phyloP scores from a whole-genome alignment of 169 alveolate genomes.

The Plasmodium yoelii region DNA sequence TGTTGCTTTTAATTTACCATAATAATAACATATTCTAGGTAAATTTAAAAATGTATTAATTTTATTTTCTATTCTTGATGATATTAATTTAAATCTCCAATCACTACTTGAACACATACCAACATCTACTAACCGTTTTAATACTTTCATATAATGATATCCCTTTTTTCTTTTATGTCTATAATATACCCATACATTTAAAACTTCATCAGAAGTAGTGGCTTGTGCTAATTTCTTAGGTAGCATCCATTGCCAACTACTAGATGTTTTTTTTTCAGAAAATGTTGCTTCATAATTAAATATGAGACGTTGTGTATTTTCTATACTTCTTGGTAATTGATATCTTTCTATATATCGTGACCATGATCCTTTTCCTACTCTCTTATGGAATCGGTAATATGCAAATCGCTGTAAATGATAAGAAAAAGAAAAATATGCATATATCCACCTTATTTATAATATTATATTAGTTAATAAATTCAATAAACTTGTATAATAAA shows the following conservation, averaged over 20 bases:
- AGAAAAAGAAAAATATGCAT: background rate
- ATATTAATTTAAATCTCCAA: slow-evolving; percentile 85
- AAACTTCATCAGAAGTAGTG: slow-evolving; percentile 85
- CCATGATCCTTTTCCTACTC: slow-evolving; percentile 89
- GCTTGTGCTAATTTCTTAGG: slow-evolving; percentile 87
- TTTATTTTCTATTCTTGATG: slow-evolving; percentile 77
- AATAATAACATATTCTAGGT: slow-evolving; percentile 85
- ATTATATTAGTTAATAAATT: too few species aligned
- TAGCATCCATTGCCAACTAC: slow-evolving; percentile 83
- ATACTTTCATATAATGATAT: slow-evolving; percentile 83
- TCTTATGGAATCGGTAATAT: slow-evolving; percentile 88
- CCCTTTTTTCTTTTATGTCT: slow-evolving; percentile 84
- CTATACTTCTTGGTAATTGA: slow-evolving; percentile 84
- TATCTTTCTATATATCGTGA: slow-evolving; percentile 85
- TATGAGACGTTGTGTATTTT: slow-evolving; percentile 84
- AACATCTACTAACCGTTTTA: slow-evolving; percentile 85
- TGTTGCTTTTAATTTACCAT: slow-evolving; percentile 84
- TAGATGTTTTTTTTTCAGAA: slow-evolving; percentile 82
- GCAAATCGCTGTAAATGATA: slow-evolving; percentile 76
- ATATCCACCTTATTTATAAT: too few species aligned
- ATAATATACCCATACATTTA: slow-evolving; percentile 86
- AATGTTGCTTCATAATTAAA: slow-evolving; percentile 84
- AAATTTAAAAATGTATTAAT: slow-evolving; percentile 82
- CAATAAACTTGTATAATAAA: too few species aligned
- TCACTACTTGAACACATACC: slow-evolving; percentile 86